phyloP scores from a whole-genome alignment of 208 protist genomes.

The Naegleria fowleri region DNA sequence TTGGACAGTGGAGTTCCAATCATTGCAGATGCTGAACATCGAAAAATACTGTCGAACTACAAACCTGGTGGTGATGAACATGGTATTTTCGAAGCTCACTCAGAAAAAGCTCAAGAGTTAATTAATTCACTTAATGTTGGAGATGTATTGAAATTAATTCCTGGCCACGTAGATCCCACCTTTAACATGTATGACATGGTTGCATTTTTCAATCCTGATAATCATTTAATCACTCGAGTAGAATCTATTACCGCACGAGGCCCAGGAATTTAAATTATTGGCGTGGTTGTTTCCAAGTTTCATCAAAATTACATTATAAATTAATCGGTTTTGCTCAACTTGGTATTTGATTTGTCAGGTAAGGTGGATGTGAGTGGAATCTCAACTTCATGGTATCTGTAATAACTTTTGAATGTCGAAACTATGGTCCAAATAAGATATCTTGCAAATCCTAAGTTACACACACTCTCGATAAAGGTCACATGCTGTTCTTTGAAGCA shows the following conservation, averaged over 20 bases:
- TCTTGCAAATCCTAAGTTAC: too few relatives aligned
- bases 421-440: too few relatives aligned
- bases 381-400: too few relatives aligned
- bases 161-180: conserved; percentile 8
- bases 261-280: background rate
- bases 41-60: background rate
- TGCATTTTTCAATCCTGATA: background rate
- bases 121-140: background rate
- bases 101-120: background rate
- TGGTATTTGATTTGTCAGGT: too few relatives aligned
- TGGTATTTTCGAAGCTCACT: background rate
- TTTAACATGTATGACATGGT: conserved; percentile 4
- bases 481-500: too few relatives aligned
- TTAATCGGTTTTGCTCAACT: too few relatives aligned
- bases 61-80: conserved; percentile 11
- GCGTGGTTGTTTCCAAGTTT: too few relatives aligned
- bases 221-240: background rate
- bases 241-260: background rate
- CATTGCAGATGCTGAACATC: background rate
- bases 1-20: conserved; percentile 18
- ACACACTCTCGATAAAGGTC: too few relatives aligned
- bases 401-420: too few relatives aligned
- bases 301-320: too few relatives aligned
- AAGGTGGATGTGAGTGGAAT: too few relatives aligned
- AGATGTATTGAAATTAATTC: background rate